These are phyloP conservation scores for Paraconiothyrium sp. DNA, from an alignment of 2,329 filamentous ascomycete genomes.

Conservation along the genomic window DNA sequence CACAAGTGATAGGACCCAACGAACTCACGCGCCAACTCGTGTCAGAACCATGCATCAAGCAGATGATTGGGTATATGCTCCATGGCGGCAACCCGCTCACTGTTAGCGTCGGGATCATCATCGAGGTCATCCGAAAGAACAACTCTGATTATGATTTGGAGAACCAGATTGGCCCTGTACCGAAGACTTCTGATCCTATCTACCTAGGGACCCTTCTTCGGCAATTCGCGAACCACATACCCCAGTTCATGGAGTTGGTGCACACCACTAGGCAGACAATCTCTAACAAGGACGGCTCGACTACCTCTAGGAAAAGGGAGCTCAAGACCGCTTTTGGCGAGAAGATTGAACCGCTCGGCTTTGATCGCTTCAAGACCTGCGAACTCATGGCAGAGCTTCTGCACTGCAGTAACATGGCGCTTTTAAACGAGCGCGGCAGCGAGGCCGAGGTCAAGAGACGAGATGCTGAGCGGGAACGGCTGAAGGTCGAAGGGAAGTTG, in stretches of 20 bases:
- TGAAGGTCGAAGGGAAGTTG: conserved; percentile 81
- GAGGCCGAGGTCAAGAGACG: conserved; percentile 84
- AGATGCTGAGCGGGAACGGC: conserved; percentile 80
- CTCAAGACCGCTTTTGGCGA: conserved; percentile 89
- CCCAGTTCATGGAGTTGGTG: conserved; percentile 92
- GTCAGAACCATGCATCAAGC: conserved; percentile 82
- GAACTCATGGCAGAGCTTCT: conserved; percentile 97
- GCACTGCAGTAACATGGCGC: conserved; percentile 98
- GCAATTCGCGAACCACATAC: conserved; percentile 88
- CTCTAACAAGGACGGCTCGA: conserved; percentile 64
- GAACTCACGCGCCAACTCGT: conserved; percentile 95
- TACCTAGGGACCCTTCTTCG: conserved; percentile 91
- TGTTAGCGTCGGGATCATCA: conserved; percentile 95
- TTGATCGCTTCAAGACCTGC: conserved; percentile 98
- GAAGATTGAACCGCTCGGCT: conserved; percentile 92
- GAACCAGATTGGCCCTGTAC: conserved; percentile 80
- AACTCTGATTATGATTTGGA: conserved; percentile 99
- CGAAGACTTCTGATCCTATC: conserved; percentile 90
- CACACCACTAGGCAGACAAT: conserved; percentile 73
- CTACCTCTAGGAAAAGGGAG: conserved; percentile 74
- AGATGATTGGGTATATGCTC: conserved; percentile 91
- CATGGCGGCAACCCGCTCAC: conserved; percentile 92
- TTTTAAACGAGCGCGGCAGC: conserved; percentile 90
- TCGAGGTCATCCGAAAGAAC: conserved; percentile 98
- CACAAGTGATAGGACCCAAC: conserved; percentile 98